A percentile compares a stretch with the other conserved stretches of the same genome.
Evolutionary conservation across 495 filamentous ascomycete genomes (phyloP).

Genomic region (Xylaria scruposa): DNA sequence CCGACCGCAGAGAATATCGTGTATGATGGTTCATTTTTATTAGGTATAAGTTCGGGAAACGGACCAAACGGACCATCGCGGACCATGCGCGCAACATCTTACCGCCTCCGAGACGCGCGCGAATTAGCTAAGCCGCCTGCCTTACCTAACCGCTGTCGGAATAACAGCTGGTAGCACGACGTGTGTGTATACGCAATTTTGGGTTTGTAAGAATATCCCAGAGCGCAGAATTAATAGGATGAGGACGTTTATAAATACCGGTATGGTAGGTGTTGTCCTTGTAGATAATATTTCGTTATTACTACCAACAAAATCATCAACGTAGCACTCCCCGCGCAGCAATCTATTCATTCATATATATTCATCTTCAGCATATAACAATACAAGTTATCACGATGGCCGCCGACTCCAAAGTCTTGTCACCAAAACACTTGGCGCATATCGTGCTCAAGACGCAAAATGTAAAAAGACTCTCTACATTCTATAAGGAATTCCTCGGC

Average conservation of each 20-base stretch:
- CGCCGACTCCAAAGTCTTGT: constrained; percentile 31
- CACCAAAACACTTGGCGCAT: constrained; percentile 36
- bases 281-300: not conserved
- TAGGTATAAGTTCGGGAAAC: not conserved
- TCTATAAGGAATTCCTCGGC: constrained; percentile 46
- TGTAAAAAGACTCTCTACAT: constrained; percentile 39
- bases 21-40: not conserved
- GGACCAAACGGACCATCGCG: not conserved
- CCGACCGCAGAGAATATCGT: not conserved
- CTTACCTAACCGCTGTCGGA: not conserved
- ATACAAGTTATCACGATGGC: constrained; percentile 25
- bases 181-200: not conserved
- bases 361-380: not conserved
- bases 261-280: not conserved
- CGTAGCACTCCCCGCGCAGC: not conserved
- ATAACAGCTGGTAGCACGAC: not conserved
- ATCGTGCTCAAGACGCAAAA: constrained; percentile 40
- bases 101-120: constrained; percentile 8
- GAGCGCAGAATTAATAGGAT: no score
- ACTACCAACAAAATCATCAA: not conserved
- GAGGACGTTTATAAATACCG: not conserved
- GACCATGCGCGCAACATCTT: not conserved
- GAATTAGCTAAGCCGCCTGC: constrained; percentile 15
- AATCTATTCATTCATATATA: not conserved
- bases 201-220: not conserved